phyloP scores from a whole-genome alignment of 768 basidiomycete species.

The Leccinum disarticulatum region DNA sequence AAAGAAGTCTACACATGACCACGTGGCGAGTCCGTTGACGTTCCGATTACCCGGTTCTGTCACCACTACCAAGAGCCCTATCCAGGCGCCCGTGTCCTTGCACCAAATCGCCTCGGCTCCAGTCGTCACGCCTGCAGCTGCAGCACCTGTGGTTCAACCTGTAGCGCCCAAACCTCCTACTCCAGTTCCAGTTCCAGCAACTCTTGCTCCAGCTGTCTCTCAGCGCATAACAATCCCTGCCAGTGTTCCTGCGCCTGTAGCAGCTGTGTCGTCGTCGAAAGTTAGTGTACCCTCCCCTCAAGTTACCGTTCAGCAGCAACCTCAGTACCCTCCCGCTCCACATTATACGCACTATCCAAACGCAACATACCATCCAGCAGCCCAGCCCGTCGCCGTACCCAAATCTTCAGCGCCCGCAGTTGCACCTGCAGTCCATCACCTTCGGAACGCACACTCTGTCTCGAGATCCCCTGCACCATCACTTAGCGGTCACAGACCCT shows the following conservation, averaged over 20 bases:
- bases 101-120: constrained; percentile 19
- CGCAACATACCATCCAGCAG: constrained; percentile 43
- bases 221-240: constrained; percentile 22
- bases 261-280: constrained; percentile 18
- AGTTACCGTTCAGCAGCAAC: constrained; percentile 31
- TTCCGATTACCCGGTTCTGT: constrained; percentile 25
- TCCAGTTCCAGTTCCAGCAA: constrained; percentile 21
- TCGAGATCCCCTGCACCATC: constrained; percentile 33
- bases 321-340: constrained; percentile 35
- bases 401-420: constrained; percentile 18
- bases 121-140: constrained; percentile 12
- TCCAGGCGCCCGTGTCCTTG: constrained; percentile 20
- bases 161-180: constrained; percentile 29
- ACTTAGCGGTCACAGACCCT: constrained; percentile 40
- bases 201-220: constrained; percentile 22
- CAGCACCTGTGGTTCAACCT: constrained; percentile 15
- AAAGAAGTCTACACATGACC: constrained; percentile 20
- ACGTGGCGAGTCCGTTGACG: constrained; percentile 18
- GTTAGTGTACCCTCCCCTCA: constrained; percentile 32
- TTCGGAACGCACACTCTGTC: constrained; percentile 30
- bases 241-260: constrained; percentile 13
- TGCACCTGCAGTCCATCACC: constrained; percentile 10
- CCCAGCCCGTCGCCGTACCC: constrained; percentile 25
- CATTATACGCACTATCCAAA: constrained; percentile 54
- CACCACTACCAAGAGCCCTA: constrained; percentile 20